These are phyloP conservation scores for Fusarium sp. DNA, from an alignment of 2,329 filamentous ascomycete genomes.

Conservation along the genomic window DNA sequence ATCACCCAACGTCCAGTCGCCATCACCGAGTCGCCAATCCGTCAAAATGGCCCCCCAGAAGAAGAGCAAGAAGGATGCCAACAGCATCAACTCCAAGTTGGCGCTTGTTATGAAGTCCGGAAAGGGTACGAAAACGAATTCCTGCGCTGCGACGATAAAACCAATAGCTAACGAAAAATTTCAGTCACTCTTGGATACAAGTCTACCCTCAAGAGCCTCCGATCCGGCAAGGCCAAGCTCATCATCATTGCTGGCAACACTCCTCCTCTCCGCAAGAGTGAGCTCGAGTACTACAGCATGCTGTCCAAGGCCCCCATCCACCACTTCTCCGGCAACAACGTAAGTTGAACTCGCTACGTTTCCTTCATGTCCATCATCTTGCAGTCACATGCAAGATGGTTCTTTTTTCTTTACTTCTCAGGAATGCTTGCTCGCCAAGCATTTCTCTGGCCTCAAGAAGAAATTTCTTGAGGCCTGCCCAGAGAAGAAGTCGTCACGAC, in stretches of 20 bases:
- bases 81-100: slow-evolving; percentile 73
- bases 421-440: slow-evolving; percentile 33
- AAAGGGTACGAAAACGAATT: slow-evolving; percentile 72
- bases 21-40: slow-evolving; percentile 51
- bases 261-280: slow-evolving; percentile 95
- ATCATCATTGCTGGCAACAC: slow-evolving; percentile 96
- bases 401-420: slow-evolving; percentile 37
- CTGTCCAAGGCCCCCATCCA: slow-evolving; percentile 94
- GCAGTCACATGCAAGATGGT: slow-evolving; percentile 35
- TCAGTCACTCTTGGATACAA: slow-evolving; percentile 57
- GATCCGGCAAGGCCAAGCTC: slow-evolving; percentile 97
- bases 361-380: slow-evolving; percentile 32
- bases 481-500: slow-evolving; percentile 91
- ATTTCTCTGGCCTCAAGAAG: slow-evolving; percentile 39
- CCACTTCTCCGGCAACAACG: slow-evolving; percentile 99
- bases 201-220: slow-evolving; percentile 81
- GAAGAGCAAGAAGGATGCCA: slow-evolving; percentile 88
- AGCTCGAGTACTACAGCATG: slow-evolving; percentile 97
- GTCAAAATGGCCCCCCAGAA: slow-evolving; percentile 76
- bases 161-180: slow-evolving; percentile 25
- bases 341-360: slow-evolving; percentile 69
- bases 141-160: background rate
- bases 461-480: slow-evolving; percentile 67
- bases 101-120: slow-evolving; percentile 74
- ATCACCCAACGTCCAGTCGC: slow-evolving; percentile 49